Percentiles rank a stretch among this genome's conserved stretches.
These are phyloP conservation scores for Dimargaris cristalligena DNA, from an alignment of 192 early-diverging fungal species.

Conservation along the genomic window DNA sequence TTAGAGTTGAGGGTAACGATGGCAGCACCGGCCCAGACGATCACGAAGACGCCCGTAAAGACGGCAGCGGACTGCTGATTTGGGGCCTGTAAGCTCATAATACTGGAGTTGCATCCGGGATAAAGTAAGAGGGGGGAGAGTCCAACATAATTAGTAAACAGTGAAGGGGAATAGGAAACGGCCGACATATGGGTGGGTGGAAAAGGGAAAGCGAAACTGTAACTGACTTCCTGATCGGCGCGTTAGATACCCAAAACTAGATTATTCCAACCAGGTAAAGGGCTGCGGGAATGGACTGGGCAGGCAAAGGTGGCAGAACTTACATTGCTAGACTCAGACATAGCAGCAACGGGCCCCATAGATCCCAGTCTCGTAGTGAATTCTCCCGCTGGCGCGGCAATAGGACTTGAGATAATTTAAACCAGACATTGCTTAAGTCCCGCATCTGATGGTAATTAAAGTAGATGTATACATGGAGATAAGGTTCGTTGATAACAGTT, in stretches of 20 bases:
- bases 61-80: slow-evolving; percentile 61
- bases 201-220: too few relatives aligned
- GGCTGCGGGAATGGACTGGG: too few relatives aligned
- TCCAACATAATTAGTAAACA: too few relatives aligned
- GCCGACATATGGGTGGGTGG: too few relatives aligned
- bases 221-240: too few relatives aligned
- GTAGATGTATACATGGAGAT: neutral
- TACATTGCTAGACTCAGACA: slow-evolving; percentile 81
- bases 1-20: slow-evolving; percentile 93
- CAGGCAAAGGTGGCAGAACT: too few relatives aligned
- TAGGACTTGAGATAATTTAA: slow-evolving; percentile 22
- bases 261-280: too few relatives aligned
- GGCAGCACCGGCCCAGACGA: slow-evolving; percentile 87
- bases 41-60: slow-evolving; percentile 86
- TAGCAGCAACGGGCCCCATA: slow-evolving; percentile 92
- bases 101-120: too few relatives aligned
- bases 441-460: slow-evolving; percentile 11
- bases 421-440: slow-evolving; percentile 22
- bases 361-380: slow-evolving; percentile 50
- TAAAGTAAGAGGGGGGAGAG: too few relatives aligned
- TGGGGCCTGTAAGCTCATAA: slow-evolving; percentile 60
- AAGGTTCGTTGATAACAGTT: slow-evolving; percentile 8
- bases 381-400: slow-evolving; percentile 25
- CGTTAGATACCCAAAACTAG: too few relatives aligned
- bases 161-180: too few relatives aligned